A percentile compares a stretch with the other conserved stretches of the same genome.
phyloP scores from a whole-genome alignment of 116 monocot species.

The Cymodocea nodosa region DNA sequence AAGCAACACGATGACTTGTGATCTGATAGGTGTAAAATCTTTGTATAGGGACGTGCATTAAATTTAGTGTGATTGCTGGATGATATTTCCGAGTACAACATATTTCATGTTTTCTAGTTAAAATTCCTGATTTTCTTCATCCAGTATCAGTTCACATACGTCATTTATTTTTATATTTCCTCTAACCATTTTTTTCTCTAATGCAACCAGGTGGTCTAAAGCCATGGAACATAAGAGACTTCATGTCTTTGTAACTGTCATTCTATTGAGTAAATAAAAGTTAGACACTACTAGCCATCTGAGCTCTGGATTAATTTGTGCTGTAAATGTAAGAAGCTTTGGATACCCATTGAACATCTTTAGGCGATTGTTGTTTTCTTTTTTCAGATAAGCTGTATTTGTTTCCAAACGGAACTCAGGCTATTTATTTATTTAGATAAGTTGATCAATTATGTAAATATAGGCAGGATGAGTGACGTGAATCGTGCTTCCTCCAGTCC shows the following conservation, averaged over 20 bases:
- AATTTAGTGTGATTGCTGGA: too few species aligned
- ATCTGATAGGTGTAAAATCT: too few species aligned
- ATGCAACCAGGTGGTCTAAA: constrained; percentile 2
- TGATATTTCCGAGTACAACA: too few species aligned
- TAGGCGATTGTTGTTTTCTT: background rate
- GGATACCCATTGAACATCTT: background rate
- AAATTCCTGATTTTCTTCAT: background rate
- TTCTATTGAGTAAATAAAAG: constrained; percentile 5
- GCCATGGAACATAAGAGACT: background rate
- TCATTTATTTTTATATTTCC: background rate
- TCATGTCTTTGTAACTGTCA: background rate
- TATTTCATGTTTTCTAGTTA: too few species aligned
- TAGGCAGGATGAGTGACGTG: too few species aligned
- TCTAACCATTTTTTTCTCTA: background rate
- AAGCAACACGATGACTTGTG: too few species aligned
- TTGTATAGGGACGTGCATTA: too few species aligned
- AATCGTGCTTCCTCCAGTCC: too few species aligned
- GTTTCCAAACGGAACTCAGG: background rate
- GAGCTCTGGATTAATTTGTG: too few species aligned
- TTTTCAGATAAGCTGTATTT: background rate
- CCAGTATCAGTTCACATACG: background rate
- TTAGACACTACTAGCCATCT: background rate
- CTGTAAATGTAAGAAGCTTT: too few species aligned
- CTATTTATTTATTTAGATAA: background rate
- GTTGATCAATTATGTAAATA: too few species aligned